phyloP scores from a whole-genome alignment of 1,284 basidiomycete genomes.

The Pascua sp. region DNA sequence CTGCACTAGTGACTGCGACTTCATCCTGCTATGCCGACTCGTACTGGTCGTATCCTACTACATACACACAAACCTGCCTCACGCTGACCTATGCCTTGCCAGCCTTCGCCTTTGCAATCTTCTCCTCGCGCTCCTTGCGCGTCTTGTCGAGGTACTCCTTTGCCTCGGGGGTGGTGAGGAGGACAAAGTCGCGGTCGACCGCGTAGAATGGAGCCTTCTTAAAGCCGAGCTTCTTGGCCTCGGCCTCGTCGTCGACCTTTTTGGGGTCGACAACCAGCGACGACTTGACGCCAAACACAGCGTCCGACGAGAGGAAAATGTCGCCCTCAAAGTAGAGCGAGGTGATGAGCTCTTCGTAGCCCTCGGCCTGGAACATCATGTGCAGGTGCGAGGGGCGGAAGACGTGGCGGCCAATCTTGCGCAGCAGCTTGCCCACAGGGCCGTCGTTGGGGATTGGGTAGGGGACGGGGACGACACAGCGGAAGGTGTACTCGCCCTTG shows the following conservation, averaged over 20 bases:
- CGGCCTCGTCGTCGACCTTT: constrained; percentile 13
- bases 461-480: constrained; percentile 70
- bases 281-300: constrained; percentile 26
- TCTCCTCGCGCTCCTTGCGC: constrained; percentile 6
- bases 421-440: constrained; percentile 65
- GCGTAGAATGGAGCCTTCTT: constrained; percentile 11
- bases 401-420: constrained; percentile 63
- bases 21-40: no score
- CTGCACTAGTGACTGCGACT: no score
- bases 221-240: constrained; percentile 21
- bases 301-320: constrained; percentile 24
- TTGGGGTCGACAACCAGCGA: constrained; percentile 17
- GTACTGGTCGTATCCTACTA: background rate
- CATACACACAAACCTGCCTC: background rate
- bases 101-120: constrained; percentile 6
- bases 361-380: constrained; percentile 62
- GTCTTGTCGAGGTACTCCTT: constrained; percentile 16
- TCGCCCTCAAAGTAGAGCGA: constrained; percentile 72
- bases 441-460: constrained; percentile 82
- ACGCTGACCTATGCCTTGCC: background rate
- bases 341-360: constrained; percentile 68
- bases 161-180: constrained; percentile 20
- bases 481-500: constrained; percentile 67
- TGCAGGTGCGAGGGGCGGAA: constrained; percentile 77
- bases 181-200: constrained; percentile 22